A percentile compares a stretch with the other conserved stretches of the same genome.
These are phyloP conservation scores for Brassica incana DNA, from an alignment of 345 rosid genomes.

Conservation along the genomic window DNA sequence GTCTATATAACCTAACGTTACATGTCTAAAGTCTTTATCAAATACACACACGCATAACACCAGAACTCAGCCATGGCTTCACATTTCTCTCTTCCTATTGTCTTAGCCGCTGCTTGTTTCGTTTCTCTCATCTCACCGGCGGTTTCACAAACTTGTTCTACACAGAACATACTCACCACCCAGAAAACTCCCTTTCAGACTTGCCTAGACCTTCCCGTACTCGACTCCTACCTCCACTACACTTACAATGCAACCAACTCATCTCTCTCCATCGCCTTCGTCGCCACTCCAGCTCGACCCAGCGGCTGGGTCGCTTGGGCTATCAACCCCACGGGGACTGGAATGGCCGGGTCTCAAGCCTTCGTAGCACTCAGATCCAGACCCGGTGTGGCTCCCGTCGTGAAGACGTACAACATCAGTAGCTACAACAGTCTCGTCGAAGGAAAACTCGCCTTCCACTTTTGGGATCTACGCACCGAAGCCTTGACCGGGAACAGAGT, in stretches of 20 bases:
- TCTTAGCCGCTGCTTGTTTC: conserved; percentile 29
- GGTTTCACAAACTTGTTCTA: conserved; percentile 50
- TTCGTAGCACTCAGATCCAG: conserved; percentile 54
- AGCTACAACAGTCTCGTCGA: conserved; percentile 15
- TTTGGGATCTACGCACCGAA: conserved; percentile 57
- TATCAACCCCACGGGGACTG: conserved; percentile 54
- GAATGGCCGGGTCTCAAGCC: conserved; percentile 70
- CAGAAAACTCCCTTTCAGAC: conserved; percentile 35
- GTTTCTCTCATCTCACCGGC: conserved; percentile 45
- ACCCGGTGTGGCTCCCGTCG: conserved; percentile 19
- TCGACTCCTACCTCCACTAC: conserved; percentile 64
- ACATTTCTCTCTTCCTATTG: not conserved
- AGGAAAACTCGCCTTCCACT: conserved; percentile 49
- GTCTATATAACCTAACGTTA: conserved; percentile 25
- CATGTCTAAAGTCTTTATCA: not conserved
- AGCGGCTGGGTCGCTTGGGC: conserved; percentile 85
- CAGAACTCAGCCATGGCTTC: conserved; percentile 19
- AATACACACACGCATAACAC: not conserved
- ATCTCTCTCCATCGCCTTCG: conserved; percentile 75
- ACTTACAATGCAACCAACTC: conserved; percentile 65
- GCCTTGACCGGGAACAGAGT: conserved; percentile 20
- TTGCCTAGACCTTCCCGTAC: conserved; percentile 57
- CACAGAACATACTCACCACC: conserved; percentile 45
- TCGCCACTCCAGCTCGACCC: conserved; percentile 49
- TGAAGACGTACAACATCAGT: conserved; percentile 57